Base-by-base conservation (phyloP, 2,329 filamentous ascomycete genomes). In the Fusarium nelsonii region DNA sequence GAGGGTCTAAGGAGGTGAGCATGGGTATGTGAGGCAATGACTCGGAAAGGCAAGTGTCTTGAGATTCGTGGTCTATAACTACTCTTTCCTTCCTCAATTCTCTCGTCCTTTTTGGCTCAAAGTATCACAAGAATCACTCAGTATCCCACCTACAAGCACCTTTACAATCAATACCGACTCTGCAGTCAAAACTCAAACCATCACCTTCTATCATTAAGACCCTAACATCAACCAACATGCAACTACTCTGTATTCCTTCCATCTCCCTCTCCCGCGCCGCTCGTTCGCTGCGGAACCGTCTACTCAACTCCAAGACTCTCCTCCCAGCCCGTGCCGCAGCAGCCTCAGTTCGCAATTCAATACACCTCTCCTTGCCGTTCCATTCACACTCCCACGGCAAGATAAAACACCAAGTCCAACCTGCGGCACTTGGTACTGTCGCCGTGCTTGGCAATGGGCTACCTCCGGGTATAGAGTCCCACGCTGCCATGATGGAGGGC, bases 401-500 rank as follows among this genome's bases (percentile, higher is more conserved):
- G 55, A 45, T 73, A 40, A 71, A 72, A 41, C 59, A 74, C 62
- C 58, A 70, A 48, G 52, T 46, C 23, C 46, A 40, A 20, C 72
- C 72, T 30, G 72, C 72, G 8, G 70, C 72, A 12, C 70, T 74
- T 12, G 72, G 72, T 46, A 74, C 72, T n/a, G 57, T 70, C 26
- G 72, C 72, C 23, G 63, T 74, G 37, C 58, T 71, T 16, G 72
- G 72, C 32, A 64, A 68, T 36, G 67, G 67, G 15, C 23, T 67
- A 6, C 49, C 57, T 20, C 41, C 50, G 30, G 65, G 55, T 4
- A 48, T 70, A 40, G 57, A 34, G 43, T 34, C 57, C 32, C 63
- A 69, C 20, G 58, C 57, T 18, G 67, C 58, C 7, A 68, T 64
- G 37, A 71, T 62, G 58, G 51, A 56, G 4, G 68, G 68, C 18